phyloP scores from a whole-genome alignment of 768 basidiomycete genomes.

The Leucogyrophana mollusca region DNA sequence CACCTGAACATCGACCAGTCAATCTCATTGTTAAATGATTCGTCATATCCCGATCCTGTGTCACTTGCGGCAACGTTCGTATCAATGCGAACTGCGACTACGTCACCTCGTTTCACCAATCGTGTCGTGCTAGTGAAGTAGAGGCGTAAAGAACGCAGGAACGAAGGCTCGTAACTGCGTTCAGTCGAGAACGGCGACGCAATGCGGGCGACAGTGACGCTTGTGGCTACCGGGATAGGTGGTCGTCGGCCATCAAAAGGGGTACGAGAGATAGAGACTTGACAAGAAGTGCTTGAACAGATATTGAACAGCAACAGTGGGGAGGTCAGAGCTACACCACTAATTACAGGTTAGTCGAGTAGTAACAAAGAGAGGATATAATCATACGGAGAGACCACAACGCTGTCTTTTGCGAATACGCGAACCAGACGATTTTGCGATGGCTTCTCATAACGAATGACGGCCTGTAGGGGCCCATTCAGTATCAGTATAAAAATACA shows the following conservation, averaged over 20 bases:
- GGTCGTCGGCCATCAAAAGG: constrained; percentile 62
- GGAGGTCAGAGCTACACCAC: constrained; percentile 41
- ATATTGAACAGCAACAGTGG: constrained; percentile 59
- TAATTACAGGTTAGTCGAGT: constrained; percentile 16
- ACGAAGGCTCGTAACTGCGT: constrained; percentile 59
- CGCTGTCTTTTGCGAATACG: constrained; percentile 50
- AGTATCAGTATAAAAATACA: background rate
- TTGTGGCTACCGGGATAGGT: constrained; percentile 63
- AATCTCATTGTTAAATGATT: constrained; percentile 21
- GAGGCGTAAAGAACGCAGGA: constrained; percentile 57
- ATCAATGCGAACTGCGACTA: constrained; percentile 65
- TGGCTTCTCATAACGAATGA: constrained; percentile 39
- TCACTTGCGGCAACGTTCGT: constrained; percentile 37
- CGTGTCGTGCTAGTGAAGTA: constrained; percentile 57
- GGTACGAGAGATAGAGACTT: constrained; percentile 45
- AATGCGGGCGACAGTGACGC: constrained; percentile 77
- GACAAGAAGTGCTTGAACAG: constrained; percentile 23
- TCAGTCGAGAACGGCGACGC: constrained; percentile 71
- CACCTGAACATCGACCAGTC: too few species aligned
- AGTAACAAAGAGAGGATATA: constrained; percentile 3
- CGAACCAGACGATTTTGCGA: constrained; percentile 52
- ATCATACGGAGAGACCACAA: constrained; percentile 37
- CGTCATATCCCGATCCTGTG: constrained; percentile 12
- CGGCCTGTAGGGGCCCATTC: constrained; percentile 42
- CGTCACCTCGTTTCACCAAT: constrained; percentile 71